A percentile compares a stretch with the other conserved stretches of the same genome.
phyloP scores from a whole-genome alignment of 306 rosid genomes.

The Lathyrus sativus region DNA sequence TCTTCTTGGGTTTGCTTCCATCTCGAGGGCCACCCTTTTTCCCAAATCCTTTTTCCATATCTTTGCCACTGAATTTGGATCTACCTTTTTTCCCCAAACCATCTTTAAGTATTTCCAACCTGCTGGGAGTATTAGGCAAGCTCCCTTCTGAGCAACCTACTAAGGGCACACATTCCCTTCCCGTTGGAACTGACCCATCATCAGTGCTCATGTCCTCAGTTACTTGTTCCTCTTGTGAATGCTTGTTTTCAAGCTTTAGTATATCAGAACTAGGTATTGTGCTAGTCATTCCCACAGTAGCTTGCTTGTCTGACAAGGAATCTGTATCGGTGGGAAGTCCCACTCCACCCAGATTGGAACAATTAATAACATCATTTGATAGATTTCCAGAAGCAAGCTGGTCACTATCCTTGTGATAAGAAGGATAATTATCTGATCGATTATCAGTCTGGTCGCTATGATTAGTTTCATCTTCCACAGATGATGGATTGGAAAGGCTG shows the following conservation, averaged over 20 bases:
- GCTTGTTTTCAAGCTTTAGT: slow-evolving; percentile 53
- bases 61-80: slow-evolving; percentile 65
- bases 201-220: slow-evolving; percentile 63
- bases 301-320: slow-evolving; percentile 67
- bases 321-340: slow-evolving; percentile 50
- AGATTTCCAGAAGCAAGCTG: slow-evolving; percentile 49
- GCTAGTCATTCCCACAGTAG: slow-evolving; percentile 36
- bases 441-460: slow-evolving; percentile 61
- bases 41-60: slow-evolving; percentile 59
- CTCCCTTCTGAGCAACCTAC: slow-evolving; percentile 61
- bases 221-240: slow-evolving; percentile 53
- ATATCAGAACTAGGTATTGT: slow-evolving; percentile 49
- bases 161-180: slow-evolving; percentile 63
- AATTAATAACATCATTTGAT: slow-evolving; percentile 52
- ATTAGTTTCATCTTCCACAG: slow-evolving; percentile 92
- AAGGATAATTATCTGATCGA: slow-evolving; percentile 54
- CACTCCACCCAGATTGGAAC: slow-evolving; percentile 41
- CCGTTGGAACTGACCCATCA: slow-evolving; percentile 58
- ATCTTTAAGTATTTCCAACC: slow-evolving; percentile 68
- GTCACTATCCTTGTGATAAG: slow-evolving; percentile 55
- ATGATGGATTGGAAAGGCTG: slow-evolving; percentile 92
- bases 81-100: slow-evolving; percentile 66
- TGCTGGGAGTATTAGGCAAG: slow-evolving; percentile 86
- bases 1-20: slow-evolving; percentile 79
- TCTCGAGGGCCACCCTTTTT: slow-evolving; percentile 70